phyloP scores from a whole-genome alignment of 768 basidiomycete species.

The Lepiota venenata region DNA sequence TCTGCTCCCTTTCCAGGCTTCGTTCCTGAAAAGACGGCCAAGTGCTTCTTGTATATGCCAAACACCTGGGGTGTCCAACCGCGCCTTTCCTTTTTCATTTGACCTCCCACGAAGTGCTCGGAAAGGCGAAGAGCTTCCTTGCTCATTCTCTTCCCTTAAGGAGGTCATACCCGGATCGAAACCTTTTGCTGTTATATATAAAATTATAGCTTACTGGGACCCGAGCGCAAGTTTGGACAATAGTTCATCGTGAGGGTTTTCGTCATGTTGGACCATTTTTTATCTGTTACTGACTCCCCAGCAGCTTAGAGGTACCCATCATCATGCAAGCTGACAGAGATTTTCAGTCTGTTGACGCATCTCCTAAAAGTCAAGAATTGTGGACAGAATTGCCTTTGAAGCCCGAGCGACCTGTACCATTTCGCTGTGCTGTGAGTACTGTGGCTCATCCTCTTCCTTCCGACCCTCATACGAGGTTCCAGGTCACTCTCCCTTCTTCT shows the following conservation, averaged over 20 bases:
- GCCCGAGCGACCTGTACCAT: slow-evolving; percentile 59
- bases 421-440: slow-evolving; percentile 60
- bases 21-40: slow-evolving; percentile 42
- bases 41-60: slow-evolving; percentile 38
- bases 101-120: slow-evolving; percentile 47
- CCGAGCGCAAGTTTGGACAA: slow-evolving; percentile 40
- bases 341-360: slow-evolving; percentile 55
- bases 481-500: slow-evolving; percentile 66
- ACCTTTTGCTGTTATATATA: slow-evolving; percentile 47
- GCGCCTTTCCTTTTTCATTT: slow-evolving; percentile 50
- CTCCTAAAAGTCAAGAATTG: slow-evolving; percentile 37
- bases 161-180: slow-evolving; percentile 22
- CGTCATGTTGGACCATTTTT: slow-evolving; percentile 7
- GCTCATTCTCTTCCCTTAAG: slow-evolving; percentile 45
- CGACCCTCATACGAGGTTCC: slow-evolving; percentile 8
- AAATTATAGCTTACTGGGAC: slow-evolving; percentile 57
- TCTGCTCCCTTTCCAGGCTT: slow-evolving; percentile 40
- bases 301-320: slow-evolving; percentile 64
- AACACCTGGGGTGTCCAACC: slow-evolving; percentile 29
- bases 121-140: slow-evolving; percentile 57
- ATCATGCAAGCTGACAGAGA: slow-evolving; percentile 57
- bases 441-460: slow-evolving; percentile 5
- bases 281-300: slow-evolving; percentile 9
- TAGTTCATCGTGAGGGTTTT: slow-evolving; percentile 42
- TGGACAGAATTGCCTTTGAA: slow-evolving; percentile 72